phyloP scores from a whole-genome alignment of 2,329 filamentous ascomycete species.

The Monilinia fructicola region DNA sequence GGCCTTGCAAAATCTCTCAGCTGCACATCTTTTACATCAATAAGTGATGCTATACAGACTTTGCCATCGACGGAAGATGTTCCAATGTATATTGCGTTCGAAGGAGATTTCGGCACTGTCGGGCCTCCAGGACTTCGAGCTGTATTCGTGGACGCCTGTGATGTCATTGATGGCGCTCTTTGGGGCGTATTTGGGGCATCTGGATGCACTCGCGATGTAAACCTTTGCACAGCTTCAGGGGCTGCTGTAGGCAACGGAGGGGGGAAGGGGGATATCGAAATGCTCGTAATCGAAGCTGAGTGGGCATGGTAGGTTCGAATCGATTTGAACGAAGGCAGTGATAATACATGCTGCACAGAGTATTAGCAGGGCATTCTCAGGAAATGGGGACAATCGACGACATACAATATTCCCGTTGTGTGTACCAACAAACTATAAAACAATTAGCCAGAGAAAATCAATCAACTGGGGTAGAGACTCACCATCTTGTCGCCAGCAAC shows the following conservation, averaged over 20 bases:
- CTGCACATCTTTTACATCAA: constrained; percentile 86
- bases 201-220: constrained; percentile 37
- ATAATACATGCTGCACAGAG: constrained; percentile 70
- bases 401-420: constrained; percentile 95
- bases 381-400: constrained; percentile 33
- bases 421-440: constrained; percentile 76
- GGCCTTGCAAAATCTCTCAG: constrained; percentile 91
- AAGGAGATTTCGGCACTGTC: constrained; percentile 67
- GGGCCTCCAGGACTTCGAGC: constrained; percentile 54
- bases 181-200: constrained; percentile 26
- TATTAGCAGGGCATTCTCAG: constrained; percentile 35
- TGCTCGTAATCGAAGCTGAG: constrained; percentile 81
- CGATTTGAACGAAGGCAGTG: constrained; percentile 76
- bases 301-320: constrained; percentile 90
- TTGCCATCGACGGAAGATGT: constrained; percentile 95
- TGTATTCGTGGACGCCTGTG: constrained; percentile 50
- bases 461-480: constrained; percentile 37
- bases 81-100: constrained; percentile 89
- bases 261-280: constrained; percentile 87
- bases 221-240: constrained; percentile 42
- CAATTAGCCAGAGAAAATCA: constrained; percentile 38
- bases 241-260: constrained; percentile 51
- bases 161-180: constrained; percentile 45
- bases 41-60: constrained; percentile 83
- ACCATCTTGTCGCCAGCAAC: constrained; percentile 98